Conservation (phyloP, 306 rosid genomes). For the Cucurbita argyrosperma region DNA sequence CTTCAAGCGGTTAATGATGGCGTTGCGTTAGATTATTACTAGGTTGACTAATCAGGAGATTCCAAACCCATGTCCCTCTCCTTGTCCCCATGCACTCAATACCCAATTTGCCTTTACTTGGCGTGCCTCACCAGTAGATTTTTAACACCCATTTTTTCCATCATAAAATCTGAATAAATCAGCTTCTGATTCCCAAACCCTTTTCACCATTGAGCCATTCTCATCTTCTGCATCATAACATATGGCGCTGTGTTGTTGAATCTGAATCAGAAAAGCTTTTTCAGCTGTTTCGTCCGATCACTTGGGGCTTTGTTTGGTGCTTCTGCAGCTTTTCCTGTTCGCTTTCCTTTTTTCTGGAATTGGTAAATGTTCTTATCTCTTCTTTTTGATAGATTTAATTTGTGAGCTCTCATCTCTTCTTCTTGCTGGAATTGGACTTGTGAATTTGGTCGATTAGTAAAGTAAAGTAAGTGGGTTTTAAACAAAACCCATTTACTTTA, state of each 20-base stretch:
- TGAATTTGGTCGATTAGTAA: neutral
- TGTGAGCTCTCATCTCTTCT: neutral
- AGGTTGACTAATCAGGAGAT: constrained; percentile 75
- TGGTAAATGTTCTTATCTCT: neutral
- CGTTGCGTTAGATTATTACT: constrained; percentile 62
- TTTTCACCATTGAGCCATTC: neutral
- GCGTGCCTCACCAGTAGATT: constrained; percentile 23
- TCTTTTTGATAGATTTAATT: neutral
- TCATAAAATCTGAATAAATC: neutral
- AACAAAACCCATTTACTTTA: neutral
- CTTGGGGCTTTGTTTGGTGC: neutral
- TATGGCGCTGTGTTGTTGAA: neutral
- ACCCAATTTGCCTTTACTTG: constrained; percentile 17
- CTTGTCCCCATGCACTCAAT: constrained; percentile 12
- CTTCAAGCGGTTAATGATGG: constrained; percentile 36
- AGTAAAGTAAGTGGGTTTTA: neutral
- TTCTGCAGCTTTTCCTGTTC: neutral
- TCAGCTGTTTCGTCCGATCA: neutral
- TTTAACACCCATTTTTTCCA: neutral
- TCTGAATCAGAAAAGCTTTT: neutral
- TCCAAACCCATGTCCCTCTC: constrained; percentile 22
- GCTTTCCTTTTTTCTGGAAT: neutral
- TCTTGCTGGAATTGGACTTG: too few species aligned
- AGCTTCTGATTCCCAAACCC: neutral
- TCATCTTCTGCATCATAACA: neutral